phyloP scores from a whole-genome alignment of 352 stramenopile species.

The Pythium phragmiticola region DNA sequence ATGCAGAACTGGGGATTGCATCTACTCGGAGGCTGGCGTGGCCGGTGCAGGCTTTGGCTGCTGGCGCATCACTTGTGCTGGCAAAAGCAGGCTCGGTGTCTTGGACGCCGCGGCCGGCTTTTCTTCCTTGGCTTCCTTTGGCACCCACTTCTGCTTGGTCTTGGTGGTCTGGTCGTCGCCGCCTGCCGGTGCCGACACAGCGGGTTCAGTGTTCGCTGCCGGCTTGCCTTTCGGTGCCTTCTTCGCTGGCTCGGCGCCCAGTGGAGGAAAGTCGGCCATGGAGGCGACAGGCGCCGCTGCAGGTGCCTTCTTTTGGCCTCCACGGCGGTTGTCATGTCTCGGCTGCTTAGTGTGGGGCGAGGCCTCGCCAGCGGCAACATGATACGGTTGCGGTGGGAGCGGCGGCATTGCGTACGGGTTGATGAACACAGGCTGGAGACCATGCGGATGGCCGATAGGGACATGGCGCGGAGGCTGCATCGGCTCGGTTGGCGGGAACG shows the following conservation, averaged over 20 bases:
- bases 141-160: slow-evolving; percentile 20
- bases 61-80: slow-evolving; percentile 27
- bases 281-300: slow-evolving; percentile 14
- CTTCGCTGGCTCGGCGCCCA: slow-evolving; percentile 21
- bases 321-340: neutral
- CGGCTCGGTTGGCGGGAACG: slow-evolving; percentile 6
- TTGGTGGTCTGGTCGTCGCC: slow-evolving; percentile 6
- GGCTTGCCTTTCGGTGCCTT: slow-evolving; percentile 10
- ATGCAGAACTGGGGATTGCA: too few species aligned
- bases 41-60: slow-evolving; percentile 17
- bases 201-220: neutral
- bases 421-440: slow-evolving; percentile 29
- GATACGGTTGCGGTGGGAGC: slow-evolving; percentile 31
- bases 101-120: slow-evolving; percentile 10
- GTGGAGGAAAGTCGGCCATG: slow-evolving; percentile 24
- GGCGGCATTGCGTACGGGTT: slow-evolving; percentile 23
- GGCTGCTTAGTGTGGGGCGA: slow-evolving; percentile 5
- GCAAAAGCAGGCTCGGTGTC: slow-evolving; percentile 17
- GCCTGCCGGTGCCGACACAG: neutral
- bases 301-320: slow-evolving; percentile 5
- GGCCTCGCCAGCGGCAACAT: slow-evolving; percentile 7
- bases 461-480: slow-evolving; percentile 13
- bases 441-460: slow-evolving; percentile 9
- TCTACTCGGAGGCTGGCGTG: neutral
- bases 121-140: slow-evolving; percentile 6